Percentiles rank a stretch among this genome's conserved stretches.
Evolutionary conservation across 306 rosid species (phyloP).

Genomic region (Hippophae rhamnoides): DNA sequence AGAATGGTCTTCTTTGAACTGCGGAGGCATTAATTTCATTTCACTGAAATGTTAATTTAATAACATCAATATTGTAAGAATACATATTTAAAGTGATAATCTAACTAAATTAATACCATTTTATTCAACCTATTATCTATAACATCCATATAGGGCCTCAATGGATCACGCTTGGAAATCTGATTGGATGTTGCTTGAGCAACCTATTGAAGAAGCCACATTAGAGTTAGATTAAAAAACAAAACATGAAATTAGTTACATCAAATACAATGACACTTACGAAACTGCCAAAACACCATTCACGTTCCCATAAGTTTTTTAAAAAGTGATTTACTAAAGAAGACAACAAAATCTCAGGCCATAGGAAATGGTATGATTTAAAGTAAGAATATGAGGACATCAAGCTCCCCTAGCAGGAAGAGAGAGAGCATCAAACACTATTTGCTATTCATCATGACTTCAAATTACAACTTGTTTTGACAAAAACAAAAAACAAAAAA

Average conservation of each 20-base stretch:
- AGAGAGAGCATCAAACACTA: no score
- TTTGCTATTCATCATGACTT: no score
- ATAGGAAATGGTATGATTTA: no score
- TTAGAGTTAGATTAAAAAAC: neutral
- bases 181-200: slow-evolving; percentile 90
- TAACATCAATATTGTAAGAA: slow-evolving; percentile 5
- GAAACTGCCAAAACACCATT: slow-evolving; percentile 9
- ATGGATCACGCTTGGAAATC: slow-evolving; percentile 76
- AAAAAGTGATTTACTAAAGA: no score
- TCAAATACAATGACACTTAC: neutral
- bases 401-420: no score
- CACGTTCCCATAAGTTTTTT: neutral
- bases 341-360: neutral
- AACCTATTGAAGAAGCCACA: slow-evolving; percentile 35
- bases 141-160: slow-evolving; percentile 72
- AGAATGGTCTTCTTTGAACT: slow-evolving; percentile 77
- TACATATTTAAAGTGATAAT: neutral
- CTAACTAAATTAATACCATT: slow-evolving; percentile 39
- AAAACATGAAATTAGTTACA: neutral
- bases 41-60: slow-evolving; percentile 1
- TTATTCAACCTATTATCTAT: slow-evolving; percentile 56
- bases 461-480: no score
- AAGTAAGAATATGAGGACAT: no score
- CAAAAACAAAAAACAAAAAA: no score
- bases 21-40: slow-evolving; percentile 18